These are phyloP conservation scores for Saccharomycopsis sp. DNA, from an alignment of 805 yeast genomes.

Conservation along the genomic window DNA sequence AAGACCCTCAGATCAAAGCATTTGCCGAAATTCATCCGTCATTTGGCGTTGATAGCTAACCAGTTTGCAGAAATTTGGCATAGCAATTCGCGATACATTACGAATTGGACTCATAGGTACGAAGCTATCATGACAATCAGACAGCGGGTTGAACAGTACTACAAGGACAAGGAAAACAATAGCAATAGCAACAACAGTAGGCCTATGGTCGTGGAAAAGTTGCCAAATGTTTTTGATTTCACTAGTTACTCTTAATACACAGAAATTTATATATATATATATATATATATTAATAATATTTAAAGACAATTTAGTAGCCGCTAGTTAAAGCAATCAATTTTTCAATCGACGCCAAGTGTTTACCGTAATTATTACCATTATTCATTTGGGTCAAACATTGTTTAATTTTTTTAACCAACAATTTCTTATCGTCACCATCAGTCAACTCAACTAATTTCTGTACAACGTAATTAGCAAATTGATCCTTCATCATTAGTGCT, in stretches of 20 bases:
- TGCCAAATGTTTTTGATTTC: constrained; percentile 7
- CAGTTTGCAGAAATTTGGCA: constrained; percentile 77
- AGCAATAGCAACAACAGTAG: not conserved
- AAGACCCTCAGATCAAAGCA: constrained; percentile 58
- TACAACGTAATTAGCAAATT: constrained; percentile 94
- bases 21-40: constrained; percentile 59
- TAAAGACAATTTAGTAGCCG: constrained; percentile 23
- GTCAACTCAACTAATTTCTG: constrained; percentile 88
- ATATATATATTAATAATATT: not conserved
- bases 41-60: constrained; percentile 55
- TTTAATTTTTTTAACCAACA: constrained; percentile 67
- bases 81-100: constrained; percentile 39
- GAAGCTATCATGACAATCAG: constrained; percentile 13
- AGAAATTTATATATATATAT: not conserved
- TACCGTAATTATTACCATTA: constrained; percentile 57
- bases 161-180: constrained; percentile 1
- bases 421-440: constrained; percentile 58
- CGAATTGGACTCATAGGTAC: constrained; percentile 60
- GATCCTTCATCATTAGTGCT: constrained; percentile 94
- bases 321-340: constrained; percentile 55
- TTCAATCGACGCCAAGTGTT: constrained; percentile 79
- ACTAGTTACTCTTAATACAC: constrained; percentile 2
- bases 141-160: constrained; percentile 7
- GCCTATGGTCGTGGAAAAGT: not conserved
- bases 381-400: constrained; percentile 72